Evolutionary conservation across 768 basidiomycete genomes (phyloP).

Genomic region (Cubamyces sp.): DNA sequence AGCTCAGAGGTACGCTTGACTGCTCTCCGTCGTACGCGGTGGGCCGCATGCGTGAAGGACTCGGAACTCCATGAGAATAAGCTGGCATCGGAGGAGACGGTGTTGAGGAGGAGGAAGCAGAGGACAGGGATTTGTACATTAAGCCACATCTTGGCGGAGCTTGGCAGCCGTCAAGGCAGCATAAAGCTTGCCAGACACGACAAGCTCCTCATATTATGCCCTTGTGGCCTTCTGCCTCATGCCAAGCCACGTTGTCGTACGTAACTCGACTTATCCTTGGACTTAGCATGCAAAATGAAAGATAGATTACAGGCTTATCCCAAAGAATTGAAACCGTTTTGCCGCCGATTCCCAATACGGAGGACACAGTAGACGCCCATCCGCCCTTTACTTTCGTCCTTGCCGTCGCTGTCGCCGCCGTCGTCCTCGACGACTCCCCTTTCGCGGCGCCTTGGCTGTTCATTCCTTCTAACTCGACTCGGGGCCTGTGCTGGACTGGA

Average conservation of each 20-base stretch:
- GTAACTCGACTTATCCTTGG: too few species aligned
- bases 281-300: too few species aligned
- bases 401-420: constrained; percentile 5
- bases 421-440: background rate
- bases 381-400: constrained; percentile 12
- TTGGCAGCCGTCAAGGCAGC: background rate
- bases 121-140: constrained; percentile 32
- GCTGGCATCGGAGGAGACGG: constrained; percentile 34
- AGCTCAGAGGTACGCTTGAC: constrained; percentile 61
- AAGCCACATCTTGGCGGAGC: constrained; percentile 22
- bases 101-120: constrained; percentile 37
- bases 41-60: constrained; percentile 47
- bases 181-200: too few species aligned
- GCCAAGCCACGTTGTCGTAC: too few species aligned
- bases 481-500: constrained; percentile 2
- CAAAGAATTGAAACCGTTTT: background rate
- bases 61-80: constrained; percentile 32
- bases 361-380: background rate
- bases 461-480: background rate
- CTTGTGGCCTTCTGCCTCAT: too few species aligned
- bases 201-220: too few species aligned
- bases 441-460: constrained; percentile 4
- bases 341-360: background rate
- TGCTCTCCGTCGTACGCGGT: constrained; percentile 59
- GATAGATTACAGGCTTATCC: too few species aligned